Evolutionary conservation across 768 basidiomycete species (phyloP), one percentile per base, ranked within the genome.

Genomic region (Scleroderma bovista): DNA sequence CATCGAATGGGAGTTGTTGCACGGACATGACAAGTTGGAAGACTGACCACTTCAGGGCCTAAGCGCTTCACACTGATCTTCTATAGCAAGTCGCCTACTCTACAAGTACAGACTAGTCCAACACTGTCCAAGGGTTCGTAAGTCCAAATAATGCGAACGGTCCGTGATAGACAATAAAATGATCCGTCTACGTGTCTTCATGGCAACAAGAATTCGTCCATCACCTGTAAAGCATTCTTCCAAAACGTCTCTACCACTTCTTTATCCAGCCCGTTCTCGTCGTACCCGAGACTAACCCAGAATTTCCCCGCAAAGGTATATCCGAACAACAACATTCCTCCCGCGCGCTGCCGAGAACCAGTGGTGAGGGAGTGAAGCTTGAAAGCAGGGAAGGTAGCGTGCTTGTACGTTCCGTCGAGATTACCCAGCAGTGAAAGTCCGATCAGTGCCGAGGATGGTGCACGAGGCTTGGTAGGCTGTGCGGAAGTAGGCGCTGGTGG

Each of bases 391-490:
- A 78, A 90, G 2, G 66, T 54, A 10, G 72, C 67, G 61, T 90
- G 88, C 55, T 83, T 80, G 70, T 91, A 93, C 26, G 84, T 86
- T 3, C 79, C 84, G 62, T 92, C 88, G 47, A 92, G 71, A 61
- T 90, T 92, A 2, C 90, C 89, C n/a, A 92, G 73, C 52, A 93
- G 74, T 6, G 89, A 93, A 40, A 91, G 67, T 0, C 89, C 90
- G 51, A 91, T 76, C 43, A 93, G 72, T 10, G 85, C 86, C 1
- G 66, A 65, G 1, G 80, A 81, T 20, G 86, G 81, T 1, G 72
- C 68, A 46, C 70, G 75, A 6, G 67, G 67, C 31, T 45, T 45
- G 16, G 19, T 12, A 12, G 29, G 44, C 12, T 43, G 24, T 44
- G 65, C 56, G 36, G 52, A 29, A 23, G 60, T 41, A 41, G 67